These are phyloP conservation scores for Populus alba DNA, from an alignment of 345 rosid species.

Conservation along the genomic window DNA sequence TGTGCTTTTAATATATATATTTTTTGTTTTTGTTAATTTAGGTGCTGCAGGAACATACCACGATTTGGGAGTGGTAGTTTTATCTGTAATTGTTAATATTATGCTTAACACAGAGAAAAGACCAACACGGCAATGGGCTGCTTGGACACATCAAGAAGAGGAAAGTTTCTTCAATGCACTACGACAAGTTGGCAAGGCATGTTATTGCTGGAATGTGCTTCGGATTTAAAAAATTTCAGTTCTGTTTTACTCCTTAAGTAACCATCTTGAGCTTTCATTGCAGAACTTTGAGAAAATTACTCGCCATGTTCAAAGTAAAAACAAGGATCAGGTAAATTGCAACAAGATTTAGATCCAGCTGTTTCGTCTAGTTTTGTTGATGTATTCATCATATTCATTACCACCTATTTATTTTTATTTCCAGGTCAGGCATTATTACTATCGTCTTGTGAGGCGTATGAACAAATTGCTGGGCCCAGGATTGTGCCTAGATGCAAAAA, in stretches of 20 bases:
- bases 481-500: conserved; percentile 89
- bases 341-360: background rate
- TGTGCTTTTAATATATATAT: conserved; percentile 18
- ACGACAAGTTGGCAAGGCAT: conserved; percentile 98
- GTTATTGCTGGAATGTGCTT: conserved; percentile 16
- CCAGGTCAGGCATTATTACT: conserved; percentile 99
- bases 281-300: conserved; percentile 99
- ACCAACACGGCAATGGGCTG: conserved; percentile 98
- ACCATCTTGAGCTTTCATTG: conserved; percentile 23
- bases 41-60: background rate
- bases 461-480: conserved; percentile 93
- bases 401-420: conserved; percentile 18
- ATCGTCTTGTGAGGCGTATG: conserved; percentile 97
- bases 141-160: conserved; percentile 99
- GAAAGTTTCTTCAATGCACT: conserved; percentile 95
- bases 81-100: background rate
- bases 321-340: conserved; percentile 88
- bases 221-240: background rate
- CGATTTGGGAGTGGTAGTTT: background rate
- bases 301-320: conserved; percentile 90
- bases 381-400: conserved; percentile 11
- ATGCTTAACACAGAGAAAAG: conserved; percentile 55
- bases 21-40: background rate
- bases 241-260: background rate
- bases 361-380: conserved; percentile 6